These are phyloP conservation scores for Poa annua DNA, from an alignment of 176 grass and related monocot genomes.

Conservation along the genomic window DNA sequence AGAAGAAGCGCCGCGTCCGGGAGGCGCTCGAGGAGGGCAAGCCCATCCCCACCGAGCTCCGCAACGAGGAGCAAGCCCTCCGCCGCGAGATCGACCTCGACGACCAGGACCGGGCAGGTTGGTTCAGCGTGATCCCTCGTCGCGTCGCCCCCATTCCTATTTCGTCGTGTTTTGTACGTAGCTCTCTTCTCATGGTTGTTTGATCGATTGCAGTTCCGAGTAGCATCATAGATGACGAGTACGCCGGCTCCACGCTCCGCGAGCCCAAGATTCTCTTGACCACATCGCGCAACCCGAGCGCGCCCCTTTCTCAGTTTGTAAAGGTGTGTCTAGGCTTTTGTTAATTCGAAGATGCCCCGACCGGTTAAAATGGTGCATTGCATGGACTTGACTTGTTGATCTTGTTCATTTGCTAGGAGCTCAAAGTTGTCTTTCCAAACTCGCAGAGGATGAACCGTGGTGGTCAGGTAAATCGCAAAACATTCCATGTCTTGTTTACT, in stretches of 20 bases:
- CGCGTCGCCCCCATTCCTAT: background rate
- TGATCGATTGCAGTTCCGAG: conserved; percentile 49
- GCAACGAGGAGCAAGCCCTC: conserved; percentile 70
- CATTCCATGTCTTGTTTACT: background rate
- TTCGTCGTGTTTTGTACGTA: background rate
- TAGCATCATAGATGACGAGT: conserved; percentile 82
- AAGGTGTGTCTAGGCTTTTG: conserved; percentile 49
- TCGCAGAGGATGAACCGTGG: conserved; percentile 89
- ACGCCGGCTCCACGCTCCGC: conserved; percentile 48
- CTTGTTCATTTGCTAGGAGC: conserved; percentile 56
- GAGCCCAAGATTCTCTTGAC: conserved; percentile 91
- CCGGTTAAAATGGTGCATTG: background rate
- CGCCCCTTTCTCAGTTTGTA: conserved; percentile 66
- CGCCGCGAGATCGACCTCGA: conserved; percentile 85
- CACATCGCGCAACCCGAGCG: conserved; percentile 79
- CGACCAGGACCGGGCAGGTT: conserved; percentile 65
- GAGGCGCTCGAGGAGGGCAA: conserved; percentile 86
- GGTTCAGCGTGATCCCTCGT: conserved; percentile 29
- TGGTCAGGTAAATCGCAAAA: conserved; percentile 60
- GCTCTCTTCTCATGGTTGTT: background rate
- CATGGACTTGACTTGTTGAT: background rate
- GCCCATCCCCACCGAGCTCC: conserved; percentile 86
- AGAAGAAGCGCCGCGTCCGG: conserved; percentile 88
- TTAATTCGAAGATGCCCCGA: background rate
- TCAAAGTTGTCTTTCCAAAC: conserved; percentile 84